Evolutionary conservation across 2,329 filamentous ascomycete genomes (phyloP).

Genomic region (Alternaria metachromatica): DNA sequence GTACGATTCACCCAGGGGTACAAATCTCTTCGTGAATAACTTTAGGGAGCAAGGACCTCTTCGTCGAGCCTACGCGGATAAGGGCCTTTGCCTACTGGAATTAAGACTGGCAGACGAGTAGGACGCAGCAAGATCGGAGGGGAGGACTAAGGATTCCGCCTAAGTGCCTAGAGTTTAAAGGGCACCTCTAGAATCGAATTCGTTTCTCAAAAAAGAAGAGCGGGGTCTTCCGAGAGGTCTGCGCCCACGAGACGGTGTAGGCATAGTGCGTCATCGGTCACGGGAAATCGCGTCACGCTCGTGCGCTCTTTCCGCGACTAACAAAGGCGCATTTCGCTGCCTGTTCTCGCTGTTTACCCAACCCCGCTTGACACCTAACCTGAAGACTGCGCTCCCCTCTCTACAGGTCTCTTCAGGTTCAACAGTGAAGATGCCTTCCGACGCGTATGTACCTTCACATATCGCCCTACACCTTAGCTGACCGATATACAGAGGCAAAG

Average conservation of each 20-base stretch:
- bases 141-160: neutral
- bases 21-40: neutral
- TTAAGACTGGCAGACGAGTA: neutral
- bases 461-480: neutral
- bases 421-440: neutral
- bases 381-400: neutral
- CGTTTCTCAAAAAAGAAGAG: neutral
- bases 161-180: neutral
- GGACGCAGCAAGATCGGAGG: neutral
- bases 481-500: neutral
- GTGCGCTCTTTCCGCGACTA: neutral
- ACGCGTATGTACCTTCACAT: neutral
- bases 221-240: neutral
- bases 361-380: neutral
- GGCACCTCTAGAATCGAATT: neutral
- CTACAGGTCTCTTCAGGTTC: neutral
- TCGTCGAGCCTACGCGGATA: neutral
- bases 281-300: neutral
- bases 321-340: neutral
- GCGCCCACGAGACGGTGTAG: neutral
- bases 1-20: neutral
- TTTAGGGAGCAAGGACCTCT: neutral
- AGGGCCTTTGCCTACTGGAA: neutral
- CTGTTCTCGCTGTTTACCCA: neutral
- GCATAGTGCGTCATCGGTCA: neutral